Percentiles rank a stretch among this genome's conserved stretches.
These are phyloP conservation scores for Globisporangium mamillatum DNA, from an alignment of 352 stramenopile species.

Conservation along the genomic window DNA sequence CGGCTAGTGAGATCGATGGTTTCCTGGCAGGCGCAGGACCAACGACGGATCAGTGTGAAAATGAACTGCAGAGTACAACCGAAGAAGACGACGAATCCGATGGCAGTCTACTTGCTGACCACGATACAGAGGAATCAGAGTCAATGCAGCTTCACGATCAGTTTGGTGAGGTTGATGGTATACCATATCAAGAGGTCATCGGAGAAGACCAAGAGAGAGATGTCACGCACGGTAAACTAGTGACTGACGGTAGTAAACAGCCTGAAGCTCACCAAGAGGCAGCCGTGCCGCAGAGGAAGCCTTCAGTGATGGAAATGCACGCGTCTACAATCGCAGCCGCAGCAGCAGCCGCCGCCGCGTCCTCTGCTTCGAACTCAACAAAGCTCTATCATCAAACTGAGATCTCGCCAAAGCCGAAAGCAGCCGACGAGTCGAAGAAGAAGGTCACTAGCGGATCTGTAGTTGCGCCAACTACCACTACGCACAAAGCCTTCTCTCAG, in stretches of 20 bases:
- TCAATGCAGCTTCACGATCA: background rate
- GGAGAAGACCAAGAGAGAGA: background rate
- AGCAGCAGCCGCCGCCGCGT: background rate
- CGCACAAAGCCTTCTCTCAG: background rate
- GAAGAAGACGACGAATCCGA: background rate
- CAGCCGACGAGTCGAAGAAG: background rate
- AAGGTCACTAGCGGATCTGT: background rate
- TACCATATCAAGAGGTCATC: background rate
- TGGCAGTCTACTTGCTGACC: background rate
- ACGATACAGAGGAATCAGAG: background rate
- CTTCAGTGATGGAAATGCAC: background rate
- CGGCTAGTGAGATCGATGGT: background rate
- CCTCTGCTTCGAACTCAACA: background rate
- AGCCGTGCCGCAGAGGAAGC: background rate
- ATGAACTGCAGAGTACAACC: background rate
- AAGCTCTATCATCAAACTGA: background rate
- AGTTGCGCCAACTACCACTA: background rate
- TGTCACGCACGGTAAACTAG: too few species aligned
- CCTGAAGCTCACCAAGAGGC: background rate
- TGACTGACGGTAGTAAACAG: background rate
- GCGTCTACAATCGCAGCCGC: background rate
- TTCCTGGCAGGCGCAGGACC: background rate
- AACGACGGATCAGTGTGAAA: background rate
- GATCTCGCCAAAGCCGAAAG: background rate
- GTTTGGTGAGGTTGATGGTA: background rate